Evolutionary conservation across 169 alveolate genomes (phyloP).

Genomic region (Plasmodium yoelii): DNA sequence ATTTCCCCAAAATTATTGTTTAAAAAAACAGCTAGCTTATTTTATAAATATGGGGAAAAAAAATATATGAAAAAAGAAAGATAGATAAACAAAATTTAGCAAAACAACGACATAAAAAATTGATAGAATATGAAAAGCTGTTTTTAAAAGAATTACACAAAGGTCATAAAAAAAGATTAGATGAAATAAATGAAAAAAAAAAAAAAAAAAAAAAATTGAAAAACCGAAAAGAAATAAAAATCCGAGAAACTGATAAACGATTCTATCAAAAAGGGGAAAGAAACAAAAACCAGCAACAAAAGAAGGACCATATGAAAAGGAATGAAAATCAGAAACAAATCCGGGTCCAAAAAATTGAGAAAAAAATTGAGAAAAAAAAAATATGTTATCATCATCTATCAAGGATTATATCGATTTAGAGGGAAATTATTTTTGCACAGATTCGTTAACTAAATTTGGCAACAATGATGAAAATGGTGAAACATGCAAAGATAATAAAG

Average conservation of each 20-base stretch:
- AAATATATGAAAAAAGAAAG: conserved; percentile 12
- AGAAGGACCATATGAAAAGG: no score
- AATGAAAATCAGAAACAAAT: neutral
- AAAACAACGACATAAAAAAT: conserved; percentile 15
- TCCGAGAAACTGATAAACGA: neutral
- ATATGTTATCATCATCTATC: neutral
- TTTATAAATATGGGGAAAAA: conserved; percentile 30
- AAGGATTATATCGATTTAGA: no score
- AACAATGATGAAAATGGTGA: no score
- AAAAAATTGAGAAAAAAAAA: neutral
- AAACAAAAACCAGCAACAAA: neutral
- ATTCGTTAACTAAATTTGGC: no score
- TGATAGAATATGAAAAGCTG: conserved; percentile 15
- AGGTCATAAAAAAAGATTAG: neutral
- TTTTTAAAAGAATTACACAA: conserved; percentile 18
- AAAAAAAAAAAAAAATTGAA: conserved; percentile 10
- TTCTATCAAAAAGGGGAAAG: neutral
- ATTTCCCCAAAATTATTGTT: conserved; percentile 13
- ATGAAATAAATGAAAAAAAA: neutral
- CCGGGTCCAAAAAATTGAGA: neutral
- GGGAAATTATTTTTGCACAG: no score
- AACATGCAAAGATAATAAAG: no score
- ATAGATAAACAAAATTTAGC: conserved; percentile 29
- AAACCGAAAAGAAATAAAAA: conserved; percentile 4
- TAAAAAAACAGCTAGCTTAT: conserved; percentile 19